A percentile compares a stretch with the other conserved stretches of the same genome.
These are phyloP conservation scores for Aphelidium insulamus DNA, from an alignment of 371 early-diverging fungal species.

Conservation along the genomic window DNA sequence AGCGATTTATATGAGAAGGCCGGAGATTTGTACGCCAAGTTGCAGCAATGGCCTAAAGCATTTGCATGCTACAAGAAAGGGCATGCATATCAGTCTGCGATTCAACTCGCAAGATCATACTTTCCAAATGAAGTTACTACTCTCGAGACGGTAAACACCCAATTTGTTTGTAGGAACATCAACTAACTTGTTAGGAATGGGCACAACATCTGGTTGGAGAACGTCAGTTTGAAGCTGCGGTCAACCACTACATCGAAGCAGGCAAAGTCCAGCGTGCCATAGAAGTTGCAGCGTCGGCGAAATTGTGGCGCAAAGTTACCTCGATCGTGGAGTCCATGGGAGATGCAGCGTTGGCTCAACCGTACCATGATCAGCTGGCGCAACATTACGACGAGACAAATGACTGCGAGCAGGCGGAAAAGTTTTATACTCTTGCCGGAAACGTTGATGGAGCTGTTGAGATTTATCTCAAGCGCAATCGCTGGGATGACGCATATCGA, in stretches of 20 bases:
- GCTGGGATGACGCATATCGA: slow-evolving; percentile 26
- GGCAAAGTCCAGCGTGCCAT: slow-evolving; percentile 20
- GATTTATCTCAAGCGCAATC: slow-evolving; percentile 19
- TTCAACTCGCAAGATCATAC: slow-evolving; percentile 16
- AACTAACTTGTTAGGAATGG: slow-evolving; percentile 16
- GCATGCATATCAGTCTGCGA: slow-evolving; percentile 22
- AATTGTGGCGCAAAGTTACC: slow-evolving; percentile 30
- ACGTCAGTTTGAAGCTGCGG: slow-evolving; percentile 27
- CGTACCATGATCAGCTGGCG: slow-evolving; percentile 17
- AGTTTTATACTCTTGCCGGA: slow-evolving; percentile 19
- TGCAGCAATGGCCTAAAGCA: too few species aligned
- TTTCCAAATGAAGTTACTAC: slow-evolving; percentile 19
- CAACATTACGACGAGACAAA: slow-evolving; percentile 14
- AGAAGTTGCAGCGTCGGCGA: slow-evolving; percentile 18
- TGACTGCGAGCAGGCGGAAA: slow-evolving; percentile 18
- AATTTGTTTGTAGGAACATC: too few species aligned
- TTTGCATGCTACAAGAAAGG: too few species aligned
- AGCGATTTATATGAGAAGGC: slow-evolving; percentile 20
- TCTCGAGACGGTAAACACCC: slow-evolving; percentile 25
- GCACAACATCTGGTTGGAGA: slow-evolving; percentile 21
- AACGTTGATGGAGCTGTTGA: slow-evolving; percentile 25
- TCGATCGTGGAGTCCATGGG: slow-evolving; percentile 23
- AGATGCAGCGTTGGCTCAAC: slow-evolving; percentile 13
- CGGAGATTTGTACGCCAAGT: slow-evolving; percentile 24
- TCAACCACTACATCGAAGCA: slow-evolving; percentile 31